These are phyloP conservation scores for Cercospora berteroae DNA, from an alignment of 2,329 filamentous ascomycete genomes.

Conservation along the genomic window DNA sequence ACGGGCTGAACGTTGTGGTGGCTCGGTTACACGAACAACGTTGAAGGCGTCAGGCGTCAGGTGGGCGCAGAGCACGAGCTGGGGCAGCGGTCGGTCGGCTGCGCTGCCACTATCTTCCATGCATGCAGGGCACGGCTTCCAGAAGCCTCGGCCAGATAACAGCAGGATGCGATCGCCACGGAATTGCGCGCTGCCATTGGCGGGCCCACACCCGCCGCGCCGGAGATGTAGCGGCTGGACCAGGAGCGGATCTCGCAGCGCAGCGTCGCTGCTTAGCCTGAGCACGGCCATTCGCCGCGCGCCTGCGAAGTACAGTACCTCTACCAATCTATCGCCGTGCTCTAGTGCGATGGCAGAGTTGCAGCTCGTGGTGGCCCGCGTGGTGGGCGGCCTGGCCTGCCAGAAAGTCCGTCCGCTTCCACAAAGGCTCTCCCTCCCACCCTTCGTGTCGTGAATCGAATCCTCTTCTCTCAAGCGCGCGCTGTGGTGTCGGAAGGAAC, in stretches of 20 bases:
- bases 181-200: neutral
- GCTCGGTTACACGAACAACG: neutral
- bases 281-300: conserved; percentile 9
- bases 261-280: neutral
- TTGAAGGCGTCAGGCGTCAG: neutral
- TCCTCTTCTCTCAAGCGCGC: neutral
- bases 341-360: conserved; percentile 12
- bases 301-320: neutral
- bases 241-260: neutral
- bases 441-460: neutral
- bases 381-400: too few species aligned
- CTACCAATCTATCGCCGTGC: conserved; percentile 9
- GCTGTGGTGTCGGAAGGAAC: neutral
- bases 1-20: neutral
- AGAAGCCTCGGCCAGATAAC: neutral
- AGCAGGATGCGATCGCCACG: neutral
- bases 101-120: neutral
- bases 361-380: neutral
- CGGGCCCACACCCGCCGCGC: too few species aligned
- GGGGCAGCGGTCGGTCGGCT: neutral
- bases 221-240: neutral
- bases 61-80: neutral
- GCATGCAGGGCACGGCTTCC: neutral
- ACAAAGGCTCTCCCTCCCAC: neutral
- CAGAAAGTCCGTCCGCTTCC: neutral